Evolutionary conservation across 2,329 filamentous ascomycete genomes (phyloP).

Genomic region (Fusarium sp.): DNA sequence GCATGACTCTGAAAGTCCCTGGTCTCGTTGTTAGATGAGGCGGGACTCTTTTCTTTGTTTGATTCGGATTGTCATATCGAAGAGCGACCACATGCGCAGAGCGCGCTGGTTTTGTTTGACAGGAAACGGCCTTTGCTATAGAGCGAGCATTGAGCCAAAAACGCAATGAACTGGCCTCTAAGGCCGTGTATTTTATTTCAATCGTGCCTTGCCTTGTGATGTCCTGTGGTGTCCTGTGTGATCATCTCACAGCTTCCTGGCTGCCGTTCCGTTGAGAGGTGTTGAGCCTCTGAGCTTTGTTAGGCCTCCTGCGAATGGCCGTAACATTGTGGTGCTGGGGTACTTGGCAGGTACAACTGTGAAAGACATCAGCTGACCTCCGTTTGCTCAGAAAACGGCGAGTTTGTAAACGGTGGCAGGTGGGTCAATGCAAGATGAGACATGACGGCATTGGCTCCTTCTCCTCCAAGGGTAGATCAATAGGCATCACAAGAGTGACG

Average conservation of each 20-base stretch:
- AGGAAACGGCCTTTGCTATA: constrained; percentile 26
- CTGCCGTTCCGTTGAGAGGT: background rate
- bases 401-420: constrained; percentile 9
- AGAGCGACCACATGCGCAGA: constrained; percentile 6
- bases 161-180: constrained; percentile 32
- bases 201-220: background rate
- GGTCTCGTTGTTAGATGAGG: background rate
- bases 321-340: background rate
- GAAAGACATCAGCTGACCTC: background rate
- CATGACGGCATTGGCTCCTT: background rate
- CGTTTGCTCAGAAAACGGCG: constrained; percentile 3
- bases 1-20: background rate
- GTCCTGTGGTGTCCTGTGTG: background rate
- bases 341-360: background rate
- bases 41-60: constrained; percentile 11
- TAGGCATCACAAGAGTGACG: background rate
- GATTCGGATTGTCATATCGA: constrained; percentile 23
- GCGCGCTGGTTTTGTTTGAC: constrained; percentile 5
- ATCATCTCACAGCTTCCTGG: background rate
- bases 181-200: constrained; percentile 2
- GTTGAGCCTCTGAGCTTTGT: background rate
- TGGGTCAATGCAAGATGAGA: background rate
- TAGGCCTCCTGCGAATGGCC: too few species aligned
- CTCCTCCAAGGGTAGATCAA: background rate
- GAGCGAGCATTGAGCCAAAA: constrained; percentile 36